phyloP scores from a whole-genome alignment of 257 asterid species.

The Phtheirospermum japonicum region DNA sequence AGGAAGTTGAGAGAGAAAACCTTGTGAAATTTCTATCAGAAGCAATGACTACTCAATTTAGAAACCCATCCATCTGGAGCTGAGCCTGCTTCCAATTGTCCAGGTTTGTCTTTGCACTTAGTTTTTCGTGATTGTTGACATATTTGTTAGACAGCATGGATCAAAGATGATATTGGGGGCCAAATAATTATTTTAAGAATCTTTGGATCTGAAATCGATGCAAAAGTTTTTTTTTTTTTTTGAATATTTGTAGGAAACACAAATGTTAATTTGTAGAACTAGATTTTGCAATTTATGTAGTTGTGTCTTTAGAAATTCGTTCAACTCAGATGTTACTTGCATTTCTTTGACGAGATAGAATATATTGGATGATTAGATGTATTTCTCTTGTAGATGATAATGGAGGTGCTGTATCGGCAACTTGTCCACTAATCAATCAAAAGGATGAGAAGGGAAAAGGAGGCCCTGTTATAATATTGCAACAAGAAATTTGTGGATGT shows the following conservation, averaged over 20 bases:
- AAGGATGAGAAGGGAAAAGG: not conserved
- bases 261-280: too few relatives aligned
- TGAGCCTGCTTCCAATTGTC: constrained; percentile 31
- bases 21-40: constrained; percentile 72
- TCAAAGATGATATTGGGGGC: too few relatives aligned
- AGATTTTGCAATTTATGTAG: not conserved
- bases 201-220: too few relatives aligned
- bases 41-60: constrained; percentile 77
- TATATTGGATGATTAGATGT: not conserved
- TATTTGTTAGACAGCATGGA: too few relatives aligned
- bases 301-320: not conserved
- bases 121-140: not conserved
- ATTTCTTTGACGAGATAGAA: not conserved
- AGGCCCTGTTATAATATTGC: not conserved
- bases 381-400: constrained; percentile 1
- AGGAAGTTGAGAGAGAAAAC: constrained; percentile 63
- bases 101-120: constrained; percentile 25
- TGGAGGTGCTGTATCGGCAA: too few relatives aligned
- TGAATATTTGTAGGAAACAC: too few relatives aligned
- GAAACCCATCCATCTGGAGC: constrained; percentile 91
- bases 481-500: not conserved
- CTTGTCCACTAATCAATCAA: not conserved
- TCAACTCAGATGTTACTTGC: not conserved
- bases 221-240: too few relatives aligned
- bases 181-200: too few relatives aligned